Evolutionary conservation across 164 flowering plant genomes (phyloP).

Genomic region (Vitis riparia): DNA sequence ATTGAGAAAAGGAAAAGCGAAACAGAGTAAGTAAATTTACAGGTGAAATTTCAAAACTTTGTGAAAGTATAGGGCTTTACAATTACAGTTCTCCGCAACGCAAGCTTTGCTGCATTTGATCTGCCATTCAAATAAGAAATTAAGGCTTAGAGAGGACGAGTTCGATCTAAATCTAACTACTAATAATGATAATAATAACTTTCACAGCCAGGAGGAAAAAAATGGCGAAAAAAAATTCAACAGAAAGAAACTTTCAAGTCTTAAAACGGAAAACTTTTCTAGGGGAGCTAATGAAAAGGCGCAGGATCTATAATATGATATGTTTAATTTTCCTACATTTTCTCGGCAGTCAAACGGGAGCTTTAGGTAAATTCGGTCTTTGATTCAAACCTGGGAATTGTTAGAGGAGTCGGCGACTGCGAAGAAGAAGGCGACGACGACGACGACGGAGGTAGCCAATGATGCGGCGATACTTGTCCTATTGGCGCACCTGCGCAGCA

Average conservation of each 20-base stretch:
- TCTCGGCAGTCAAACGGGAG: background rate
- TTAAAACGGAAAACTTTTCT: too few species aligned
- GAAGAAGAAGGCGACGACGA: constrained; percentile 9
- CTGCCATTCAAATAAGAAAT: constrained; percentile 25
- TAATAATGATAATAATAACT: too few species aligned
- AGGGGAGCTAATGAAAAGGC: background rate
- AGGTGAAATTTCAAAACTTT: background rate
- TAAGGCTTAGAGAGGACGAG: background rate
- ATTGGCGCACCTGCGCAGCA: background rate
- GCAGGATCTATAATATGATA: background rate
- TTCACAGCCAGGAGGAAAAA: too few species aligned
- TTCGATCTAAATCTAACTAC: background rate
- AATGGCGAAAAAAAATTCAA: too few species aligned
- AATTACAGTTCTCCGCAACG: constrained; percentile 61
- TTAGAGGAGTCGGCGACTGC: constrained; percentile 17
- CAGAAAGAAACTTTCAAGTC: too few species aligned
- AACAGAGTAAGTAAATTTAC: background rate
- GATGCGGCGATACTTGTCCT: constrained; percentile 12
- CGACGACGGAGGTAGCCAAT: constrained; percentile 1
- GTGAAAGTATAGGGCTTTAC: constrained; percentile 32
- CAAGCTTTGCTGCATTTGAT: constrained; percentile 70
- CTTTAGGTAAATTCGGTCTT: background rate
- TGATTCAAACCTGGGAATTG: constrained; percentile 19
- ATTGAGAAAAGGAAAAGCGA: constrained; percentile 8
- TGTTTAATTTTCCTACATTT: background rate